Evolutionary conservation across 306 rosid genomes (phyloP).

Genomic region (Mimosa bimucronata): DNA sequence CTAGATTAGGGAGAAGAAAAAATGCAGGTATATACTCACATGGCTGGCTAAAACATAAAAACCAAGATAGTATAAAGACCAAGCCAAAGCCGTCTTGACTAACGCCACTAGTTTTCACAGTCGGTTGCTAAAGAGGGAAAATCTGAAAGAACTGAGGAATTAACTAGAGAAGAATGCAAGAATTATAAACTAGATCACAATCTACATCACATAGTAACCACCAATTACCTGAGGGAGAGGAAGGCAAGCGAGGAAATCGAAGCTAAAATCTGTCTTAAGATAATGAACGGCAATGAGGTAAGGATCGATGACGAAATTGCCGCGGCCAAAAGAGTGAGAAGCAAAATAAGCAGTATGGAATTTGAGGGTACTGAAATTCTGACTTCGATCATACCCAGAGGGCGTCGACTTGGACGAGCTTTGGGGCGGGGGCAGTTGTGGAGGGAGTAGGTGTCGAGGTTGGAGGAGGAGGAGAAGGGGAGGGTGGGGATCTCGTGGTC

Average conservation of each 20-base stretch:
- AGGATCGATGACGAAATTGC: slow-evolving; percentile 70
- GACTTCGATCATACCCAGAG: too few species aligned
- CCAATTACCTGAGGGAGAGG: slow-evolving; percentile 87
- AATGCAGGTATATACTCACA: slow-evolving; percentile 51
- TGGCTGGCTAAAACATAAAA: slow-evolving; percentile 78
- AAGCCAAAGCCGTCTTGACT: slow-evolving; percentile 80
- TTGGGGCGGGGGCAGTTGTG: too few species aligned
- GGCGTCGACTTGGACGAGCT: too few species aligned
- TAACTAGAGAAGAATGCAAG: slow-evolving; percentile 68
- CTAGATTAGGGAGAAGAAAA: slow-evolving; percentile 7
- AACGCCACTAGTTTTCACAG: slow-evolving; percentile 73
- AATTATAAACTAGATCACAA: slow-evolving; percentile 76
- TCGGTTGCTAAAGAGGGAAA: slow-evolving; percentile 71
- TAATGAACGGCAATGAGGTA: slow-evolving; percentile 63
- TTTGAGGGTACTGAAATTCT: slow-evolving; percentile 62
- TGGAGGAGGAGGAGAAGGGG: slow-evolving; percentile 56
- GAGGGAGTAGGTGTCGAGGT: too few species aligned
- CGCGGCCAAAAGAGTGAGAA: slow-evolving; percentile 68
- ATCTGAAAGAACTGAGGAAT: slow-evolving; percentile 72
- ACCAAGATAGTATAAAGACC: slow-evolving; percentile 82
- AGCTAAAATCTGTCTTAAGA: slow-evolving; percentile 54
- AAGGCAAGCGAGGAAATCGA: slow-evolving; percentile 75
- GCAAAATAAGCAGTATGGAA: slow-evolving; percentile 66
- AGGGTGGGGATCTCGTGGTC: too few species aligned
- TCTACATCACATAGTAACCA: slow-evolving; percentile 45